phyloP scores from a whole-genome alignment of 495 filamentous ascomycete genomes.

The Aspergillus homomorphus region DNA sequence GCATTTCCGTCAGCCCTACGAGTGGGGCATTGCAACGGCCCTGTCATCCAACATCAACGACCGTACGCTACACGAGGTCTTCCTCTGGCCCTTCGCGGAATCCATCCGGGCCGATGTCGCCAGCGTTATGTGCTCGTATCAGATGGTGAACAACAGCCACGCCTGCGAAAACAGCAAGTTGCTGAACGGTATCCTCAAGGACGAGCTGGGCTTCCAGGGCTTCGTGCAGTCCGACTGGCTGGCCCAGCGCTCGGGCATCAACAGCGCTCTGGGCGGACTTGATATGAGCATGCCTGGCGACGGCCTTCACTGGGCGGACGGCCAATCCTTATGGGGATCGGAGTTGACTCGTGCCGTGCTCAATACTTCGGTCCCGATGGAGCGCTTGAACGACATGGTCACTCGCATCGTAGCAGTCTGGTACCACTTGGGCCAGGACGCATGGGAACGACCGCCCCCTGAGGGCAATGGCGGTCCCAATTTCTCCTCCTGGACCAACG shows the following conservation, averaged over 20 bases:
- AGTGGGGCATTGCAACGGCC: constrained; percentile 73
- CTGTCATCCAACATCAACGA: constrained; percentile 82
- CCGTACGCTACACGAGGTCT: constrained; percentile 77
- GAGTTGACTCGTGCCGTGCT: constrained; percentile 73
- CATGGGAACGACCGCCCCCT: constrained; percentile 51
- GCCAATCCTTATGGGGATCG: constrained; percentile 75
- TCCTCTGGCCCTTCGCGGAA: constrained; percentile 88
- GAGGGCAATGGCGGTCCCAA: constrained; percentile 72
- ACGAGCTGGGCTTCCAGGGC: constrained; percentile 92
- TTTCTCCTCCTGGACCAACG: constrained; percentile 86
- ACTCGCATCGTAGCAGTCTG: constrained; percentile 86
- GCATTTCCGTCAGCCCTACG: constrained; percentile 70
- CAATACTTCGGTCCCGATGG: constrained; percentile 79
- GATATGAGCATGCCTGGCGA: constrained; percentile 98
- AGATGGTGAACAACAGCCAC: constrained; percentile 88
- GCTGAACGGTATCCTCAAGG: constrained; percentile 88
- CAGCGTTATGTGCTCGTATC: constrained; percentile 85
- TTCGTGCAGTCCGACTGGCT: constrained; percentile 95
- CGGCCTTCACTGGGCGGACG: constrained; percentile 71
- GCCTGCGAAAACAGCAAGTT: constrained; percentile 90
- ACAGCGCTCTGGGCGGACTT: constrained; percentile 75
- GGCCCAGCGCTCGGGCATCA: constrained; percentile 79
- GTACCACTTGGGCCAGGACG: constrained; percentile 87
- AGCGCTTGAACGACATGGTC: constrained; percentile 89
- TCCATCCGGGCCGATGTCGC: constrained; percentile 82